phyloP scores from a whole-genome alignment of 441 rosid genomes.

The Adansonia madagascariensis region DNA sequence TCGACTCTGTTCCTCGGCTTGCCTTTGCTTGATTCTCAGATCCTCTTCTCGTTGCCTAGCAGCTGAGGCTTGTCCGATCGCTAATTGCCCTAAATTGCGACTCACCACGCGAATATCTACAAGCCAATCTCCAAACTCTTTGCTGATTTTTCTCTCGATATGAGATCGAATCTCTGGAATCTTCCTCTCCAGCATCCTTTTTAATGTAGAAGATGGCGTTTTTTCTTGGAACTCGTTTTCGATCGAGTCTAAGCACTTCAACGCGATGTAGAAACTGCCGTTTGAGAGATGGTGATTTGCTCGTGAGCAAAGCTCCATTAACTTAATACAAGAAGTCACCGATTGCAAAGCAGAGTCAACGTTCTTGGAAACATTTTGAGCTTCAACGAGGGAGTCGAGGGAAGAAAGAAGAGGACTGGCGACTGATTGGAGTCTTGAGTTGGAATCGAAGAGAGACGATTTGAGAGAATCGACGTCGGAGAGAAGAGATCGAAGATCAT shows the following conservation, averaged over 20 bases:
- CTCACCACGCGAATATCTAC: slow-evolving; percentile 17
- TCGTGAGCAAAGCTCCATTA: not conserved
- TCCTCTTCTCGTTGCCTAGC: slow-evolving; percentile 11
- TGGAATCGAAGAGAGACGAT: not conserved
- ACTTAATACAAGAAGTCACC: not conserved
- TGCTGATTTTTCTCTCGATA: slow-evolving; percentile 2
- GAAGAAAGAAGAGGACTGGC: slow-evolving; percentile 6
- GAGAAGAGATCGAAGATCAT: slow-evolving; percentile 18
- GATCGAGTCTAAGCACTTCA: slow-evolving; percentile 8
- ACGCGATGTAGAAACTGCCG: slow-evolving; percentile 5
- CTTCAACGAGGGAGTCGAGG: slow-evolving; percentile 10
- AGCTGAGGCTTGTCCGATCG: slow-evolving; percentile 13
- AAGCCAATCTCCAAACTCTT: slow-evolving; percentile 15
- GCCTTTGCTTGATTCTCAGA: slow-evolving; percentile 18
- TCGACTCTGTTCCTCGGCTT: slow-evolving; percentile 12
- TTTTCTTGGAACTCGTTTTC: slow-evolving; percentile 6
- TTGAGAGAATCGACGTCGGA: slow-evolving; percentile 13
- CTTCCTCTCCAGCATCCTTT: slow-evolving; percentile 3
- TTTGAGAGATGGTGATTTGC: slow-evolving; percentile 14
- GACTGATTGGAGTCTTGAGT: slow-evolving; percentile 17
- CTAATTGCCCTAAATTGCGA: slow-evolving; percentile 16
- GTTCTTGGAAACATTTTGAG: slow-evolving; percentile 6
- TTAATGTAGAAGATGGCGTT: slow-evolving; percentile 1
- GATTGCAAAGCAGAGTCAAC: slow-evolving; percentile 4
- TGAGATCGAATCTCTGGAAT: slow-evolving; percentile 16